phyloP scores from a whole-genome alignment of 495 filamentous ascomycete species.

The Choiromyces venosus region DNA sequence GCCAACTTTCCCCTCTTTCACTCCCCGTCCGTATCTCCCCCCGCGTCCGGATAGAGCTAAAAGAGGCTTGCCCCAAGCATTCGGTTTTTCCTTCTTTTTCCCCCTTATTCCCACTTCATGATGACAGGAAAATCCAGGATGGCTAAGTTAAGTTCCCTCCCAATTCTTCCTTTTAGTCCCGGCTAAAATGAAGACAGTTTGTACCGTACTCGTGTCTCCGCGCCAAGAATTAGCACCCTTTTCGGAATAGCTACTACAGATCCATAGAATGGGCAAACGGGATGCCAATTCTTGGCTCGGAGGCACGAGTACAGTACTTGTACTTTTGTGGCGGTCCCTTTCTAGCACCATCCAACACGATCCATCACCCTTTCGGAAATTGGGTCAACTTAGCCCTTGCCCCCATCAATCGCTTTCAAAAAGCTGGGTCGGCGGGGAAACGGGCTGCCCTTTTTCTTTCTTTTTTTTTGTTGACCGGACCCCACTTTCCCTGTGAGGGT shows the following conservation, averaged over 20 bases:
- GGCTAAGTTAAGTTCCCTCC: not conserved
- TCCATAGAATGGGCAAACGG: no score
- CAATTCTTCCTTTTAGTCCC: not conserved
- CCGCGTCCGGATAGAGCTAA: not conserved
- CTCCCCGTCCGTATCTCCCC: not conserved
- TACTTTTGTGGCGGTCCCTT: not conserved
- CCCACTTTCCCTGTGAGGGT: constrained; percentile 31
- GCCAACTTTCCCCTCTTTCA: not conserved
- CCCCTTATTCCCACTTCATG: not conserved
- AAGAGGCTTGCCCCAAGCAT: not conserved
- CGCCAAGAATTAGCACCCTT: no score
- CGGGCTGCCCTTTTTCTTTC: constrained; percentile 5
- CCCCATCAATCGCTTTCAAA: not conserved
- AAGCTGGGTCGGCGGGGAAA: constrained; percentile 31
- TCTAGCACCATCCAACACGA: not conserved
- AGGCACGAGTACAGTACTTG: no score
- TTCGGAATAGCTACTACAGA: no score
- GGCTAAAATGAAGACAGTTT: not conserved
- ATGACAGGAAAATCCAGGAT: not conserved
- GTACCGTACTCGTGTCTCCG: no score
- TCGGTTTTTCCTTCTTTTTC: not conserved
- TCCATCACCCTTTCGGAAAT: not conserved
- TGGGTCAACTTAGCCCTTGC: not conserved
- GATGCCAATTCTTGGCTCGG: no score
- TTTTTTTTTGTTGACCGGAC: constrained; percentile 31